phyloP scores from a whole-genome alignment of 2,329 filamentous ascomycete species.

The Neodidymelliopsis sp. region DNA sequence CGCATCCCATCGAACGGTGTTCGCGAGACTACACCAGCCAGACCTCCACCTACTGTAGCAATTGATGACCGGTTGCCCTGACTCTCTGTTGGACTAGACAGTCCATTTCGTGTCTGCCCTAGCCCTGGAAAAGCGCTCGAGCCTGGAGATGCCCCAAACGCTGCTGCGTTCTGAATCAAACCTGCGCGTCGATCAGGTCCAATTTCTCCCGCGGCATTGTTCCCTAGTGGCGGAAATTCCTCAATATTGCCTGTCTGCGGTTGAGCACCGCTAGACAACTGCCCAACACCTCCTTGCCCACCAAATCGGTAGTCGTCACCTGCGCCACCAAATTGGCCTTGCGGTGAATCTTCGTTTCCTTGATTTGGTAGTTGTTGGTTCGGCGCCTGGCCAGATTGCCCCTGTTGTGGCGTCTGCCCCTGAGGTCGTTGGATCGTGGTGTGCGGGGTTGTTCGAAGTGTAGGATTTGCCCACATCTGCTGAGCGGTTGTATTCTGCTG shows the following conservation, averaged over 20 bases:
- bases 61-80: conserved; percentile 45
- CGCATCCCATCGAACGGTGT: conserved; percentile 44
- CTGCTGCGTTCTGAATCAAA: conserved; percentile 59
- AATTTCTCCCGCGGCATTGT: conserved; percentile 60
- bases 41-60: conserved; percentile 39
- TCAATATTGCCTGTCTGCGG: conserved; percentile 65
- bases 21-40: conserved; percentile 40
- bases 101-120: conserved; percentile 54
- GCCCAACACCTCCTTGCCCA: conserved; percentile 61
- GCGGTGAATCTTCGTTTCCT: conserved; percentile 52
- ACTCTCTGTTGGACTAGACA: conserved; percentile 49
- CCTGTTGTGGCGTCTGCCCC: conserved; percentile 44
- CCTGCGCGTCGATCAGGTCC: conserved; percentile 59
- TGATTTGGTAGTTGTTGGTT: conserved; percentile 55
- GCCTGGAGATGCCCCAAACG: conserved; percentile 49
- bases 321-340: conserved; percentile 59
- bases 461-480: conserved; percentile 65
- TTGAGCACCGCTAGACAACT: conserved; percentile 58
- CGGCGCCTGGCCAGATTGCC: conserved; percentile 45
- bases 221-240: conserved; percentile 67
- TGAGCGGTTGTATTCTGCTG: conserved; percentile 61
- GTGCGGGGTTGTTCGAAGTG: conserved; percentile 61
- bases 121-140: conserved; percentile 51
- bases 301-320: conserved; percentile 66
- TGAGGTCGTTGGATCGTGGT: conserved; percentile 63